These are phyloP conservation scores for Fusarium ambrosium DNA, from an alignment of 2,329 filamentous ascomycete species.

Conservation along the genomic window DNA sequence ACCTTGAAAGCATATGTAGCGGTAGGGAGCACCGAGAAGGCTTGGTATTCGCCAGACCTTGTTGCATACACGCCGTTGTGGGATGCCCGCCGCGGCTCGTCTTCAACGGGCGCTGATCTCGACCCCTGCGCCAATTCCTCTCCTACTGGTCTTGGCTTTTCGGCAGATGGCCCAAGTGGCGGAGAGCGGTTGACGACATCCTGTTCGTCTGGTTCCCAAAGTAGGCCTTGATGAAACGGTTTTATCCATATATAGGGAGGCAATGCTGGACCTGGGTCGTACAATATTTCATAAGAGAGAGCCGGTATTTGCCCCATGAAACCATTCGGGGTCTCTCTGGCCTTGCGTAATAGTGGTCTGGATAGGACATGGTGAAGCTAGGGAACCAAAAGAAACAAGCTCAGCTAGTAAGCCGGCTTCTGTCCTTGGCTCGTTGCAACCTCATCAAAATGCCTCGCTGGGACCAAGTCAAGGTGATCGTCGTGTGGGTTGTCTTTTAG, in stretches of 20 bases:
- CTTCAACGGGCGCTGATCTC: conserved; percentile 18
- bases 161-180: background rate
- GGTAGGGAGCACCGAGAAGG: background rate
- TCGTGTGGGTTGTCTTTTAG: conserved; percentile 1
- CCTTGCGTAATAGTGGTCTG: background rate
- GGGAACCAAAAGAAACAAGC: background rate
- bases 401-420: background rate
- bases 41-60: background rate
- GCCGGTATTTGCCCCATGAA: background rate
- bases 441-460: conserved; percentile 2
- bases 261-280: background rate
- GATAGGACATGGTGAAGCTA: background rate
- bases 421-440: background rate
- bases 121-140: conserved; percentile 15
- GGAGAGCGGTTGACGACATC: background rate
- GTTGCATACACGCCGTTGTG: background rate
- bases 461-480: background rate
- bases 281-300: background rate
- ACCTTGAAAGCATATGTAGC: background rate
- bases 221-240: background rate
- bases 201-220: background rate
- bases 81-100: conserved; percentile 14
- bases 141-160: conserved; percentile 11
- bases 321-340: background rate
- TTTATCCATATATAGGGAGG: background rate